Base-by-base conservation (phyloP, 1,284 basidiomycete species). In the Phellopilus nigrolimitatus region DNA sequence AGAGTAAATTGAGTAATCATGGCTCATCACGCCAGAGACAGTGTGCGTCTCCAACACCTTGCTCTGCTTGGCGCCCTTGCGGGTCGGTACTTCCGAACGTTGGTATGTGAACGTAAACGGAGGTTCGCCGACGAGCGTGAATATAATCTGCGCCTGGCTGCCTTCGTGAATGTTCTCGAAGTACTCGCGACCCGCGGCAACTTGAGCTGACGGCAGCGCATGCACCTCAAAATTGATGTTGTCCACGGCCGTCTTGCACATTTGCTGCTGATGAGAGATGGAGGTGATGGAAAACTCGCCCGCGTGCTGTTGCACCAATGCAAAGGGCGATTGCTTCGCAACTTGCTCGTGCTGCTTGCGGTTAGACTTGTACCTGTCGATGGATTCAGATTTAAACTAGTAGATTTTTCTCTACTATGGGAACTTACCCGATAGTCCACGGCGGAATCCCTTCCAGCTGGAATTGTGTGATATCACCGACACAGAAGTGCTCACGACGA, bases 51-150 rank as follows among this genome's bases (percentile, higher is more conserved):
- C 92, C 9, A 93, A 75, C 15, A 94, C 82, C 63, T 83, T 87
- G 49, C 80, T 81, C 34, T 76, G 70, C 58, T 76, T 81, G 27
- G 76, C 76, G 38, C 79, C 79, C 64, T 84, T 87, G 80, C 6
- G 70, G 64, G 60, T 69, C 77, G 22, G 80, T 27, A 49, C 72
- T 66, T 90, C 88, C 2, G 88, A 78, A 40, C 91, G 79, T 65
- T 93, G 91, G 65, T 93, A 94, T 0, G 91, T 92, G 68, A 99
- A 98, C 1, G 93, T 88, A 70, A 97, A 99, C 0, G 95, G 95
- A 31, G 95, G 88, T 60, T 90, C 88, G 49, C 95, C 95, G 40
- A 83, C 75, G 55, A 99, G 80, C 8, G 79, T 82, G 69, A 99
- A 97, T 40, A 90, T 74, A 56, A 97, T 95, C 65, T 95, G 91